A percentile compares a stretch with the other conserved stretches of the same genome.
These are phyloP conservation scores for Sanguinoderma infundibulare DNA, from an alignment of 1,284 basidiomycete species.

Conservation along the genomic window DNA sequence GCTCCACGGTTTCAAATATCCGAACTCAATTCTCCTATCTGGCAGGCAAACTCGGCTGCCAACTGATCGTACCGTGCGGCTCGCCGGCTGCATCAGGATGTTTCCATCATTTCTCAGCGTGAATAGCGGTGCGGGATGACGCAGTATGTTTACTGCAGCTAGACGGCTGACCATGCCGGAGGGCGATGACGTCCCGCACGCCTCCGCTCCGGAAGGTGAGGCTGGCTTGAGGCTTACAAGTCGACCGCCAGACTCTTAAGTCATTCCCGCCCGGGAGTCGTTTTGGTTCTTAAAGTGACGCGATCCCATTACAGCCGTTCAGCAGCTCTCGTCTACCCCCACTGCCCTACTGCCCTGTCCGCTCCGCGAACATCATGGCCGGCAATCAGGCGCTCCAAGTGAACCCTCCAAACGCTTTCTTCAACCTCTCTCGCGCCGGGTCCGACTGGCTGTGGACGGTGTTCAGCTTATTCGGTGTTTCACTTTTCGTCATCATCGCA, in stretches of 20 bases:
- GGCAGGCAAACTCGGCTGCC: no score
- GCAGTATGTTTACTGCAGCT: no score
- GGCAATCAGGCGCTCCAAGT: slow-evolving; percentile 25
- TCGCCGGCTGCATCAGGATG: no score
- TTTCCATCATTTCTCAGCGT: no score
- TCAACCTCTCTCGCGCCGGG: slow-evolving; percentile 43
- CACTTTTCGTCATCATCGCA: slow-evolving; percentile 42
- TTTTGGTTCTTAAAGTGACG: neutral
- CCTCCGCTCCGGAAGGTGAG: neutral
- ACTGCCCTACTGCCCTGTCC: neutral
- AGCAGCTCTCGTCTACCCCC: neutral
- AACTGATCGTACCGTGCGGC: no score
- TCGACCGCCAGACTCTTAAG: neutral
- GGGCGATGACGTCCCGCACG: neutral
- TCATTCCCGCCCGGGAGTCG: neutral
- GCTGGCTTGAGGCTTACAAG: no score
- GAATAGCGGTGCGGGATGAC: no score
- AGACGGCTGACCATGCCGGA: neutral
- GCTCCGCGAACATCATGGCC: slow-evolving; percentile 15
- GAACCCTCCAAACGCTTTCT: slow-evolving; percentile 45
- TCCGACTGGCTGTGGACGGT: slow-evolving; percentile 63
- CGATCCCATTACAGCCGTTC: neutral
- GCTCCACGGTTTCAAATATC: no score
- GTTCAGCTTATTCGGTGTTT: slow-evolving; percentile 51
- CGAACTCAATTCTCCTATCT: no score